phyloP scores from a whole-genome alignment of 331 rosid genomes.

The Arachis monticola region DNA sequence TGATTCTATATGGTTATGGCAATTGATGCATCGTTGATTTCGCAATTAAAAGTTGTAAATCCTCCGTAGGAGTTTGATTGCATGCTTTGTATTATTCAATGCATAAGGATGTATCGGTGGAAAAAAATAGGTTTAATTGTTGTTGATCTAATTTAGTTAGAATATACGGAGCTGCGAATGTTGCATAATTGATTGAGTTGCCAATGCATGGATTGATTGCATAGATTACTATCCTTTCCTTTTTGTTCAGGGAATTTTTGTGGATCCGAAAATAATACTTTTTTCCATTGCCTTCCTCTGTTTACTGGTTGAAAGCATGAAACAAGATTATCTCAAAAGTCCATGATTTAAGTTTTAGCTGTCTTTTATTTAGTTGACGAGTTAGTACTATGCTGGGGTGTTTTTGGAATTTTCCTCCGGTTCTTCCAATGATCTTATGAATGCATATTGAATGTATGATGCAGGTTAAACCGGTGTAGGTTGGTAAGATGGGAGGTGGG shows the following conservation, averaged over 20 bases:
- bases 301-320: not conserved
- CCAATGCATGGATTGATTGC: not conserved
- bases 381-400: not conserved
- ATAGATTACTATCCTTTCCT: not conserved
- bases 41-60: not conserved
- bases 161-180: not conserved
- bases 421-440: not conserved
- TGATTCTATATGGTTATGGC: conserved; percentile 5
- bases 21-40: not conserved
- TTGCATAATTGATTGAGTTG: not conserved
- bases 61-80: not conserved
- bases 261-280: not conserved
- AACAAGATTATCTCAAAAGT: conserved; percentile 2
- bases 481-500: conserved; percentile 84
- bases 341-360: not conserved
- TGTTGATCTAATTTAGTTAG: not conserved
- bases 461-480: conserved; percentile 48
- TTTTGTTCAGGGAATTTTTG: not conserved
- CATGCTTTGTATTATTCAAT: not conserved
- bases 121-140: not conserved
- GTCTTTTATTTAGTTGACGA: conserved; percentile 8
- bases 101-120: not conserved
- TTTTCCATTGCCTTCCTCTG: not conserved
- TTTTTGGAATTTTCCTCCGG: not conserved
- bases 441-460: conserved; percentile 31